Conservation (phyloP, 2,329 filamentous ascomycete genomes). For the Diaporthe sp. region DNA sequence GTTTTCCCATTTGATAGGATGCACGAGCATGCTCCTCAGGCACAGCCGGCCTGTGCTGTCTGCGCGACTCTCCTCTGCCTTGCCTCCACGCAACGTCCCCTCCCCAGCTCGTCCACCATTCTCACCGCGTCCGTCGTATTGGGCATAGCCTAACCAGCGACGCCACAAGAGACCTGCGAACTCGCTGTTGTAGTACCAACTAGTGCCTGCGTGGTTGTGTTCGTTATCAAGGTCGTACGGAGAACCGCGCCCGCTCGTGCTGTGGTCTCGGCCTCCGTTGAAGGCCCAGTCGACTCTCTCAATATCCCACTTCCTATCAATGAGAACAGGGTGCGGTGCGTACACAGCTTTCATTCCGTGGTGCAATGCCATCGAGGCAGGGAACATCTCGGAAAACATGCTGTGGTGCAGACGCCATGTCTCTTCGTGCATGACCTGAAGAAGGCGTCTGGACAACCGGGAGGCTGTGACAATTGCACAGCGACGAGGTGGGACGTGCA, state of each 20-base stretch:
- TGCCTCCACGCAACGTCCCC: conserved; percentile 61
- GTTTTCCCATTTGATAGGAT: conserved; percentile 80
- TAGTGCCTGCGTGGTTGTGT: conserved; percentile 84
- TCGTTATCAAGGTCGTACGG: conserved; percentile 77
- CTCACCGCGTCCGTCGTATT: conserved; percentile 61
- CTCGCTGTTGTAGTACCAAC: conserved; percentile 85
- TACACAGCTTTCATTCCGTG: conserved; percentile 83
- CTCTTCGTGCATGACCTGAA: conserved; percentile 80
- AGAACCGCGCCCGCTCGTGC: conserved; percentile 71
- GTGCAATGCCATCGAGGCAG: conserved; percentile 75
- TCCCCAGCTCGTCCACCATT: conserved; percentile 60
- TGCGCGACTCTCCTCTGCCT: conserved; percentile 57
- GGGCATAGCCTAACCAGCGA: conserved; percentile 76
- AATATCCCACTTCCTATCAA: conserved; percentile 80
- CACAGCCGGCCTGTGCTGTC: conserved; percentile 75
- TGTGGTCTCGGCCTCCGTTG: conserved; percentile 78
- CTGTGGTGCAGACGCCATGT: conserved; percentile 73
- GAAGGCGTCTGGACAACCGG: conserved; percentile 72
- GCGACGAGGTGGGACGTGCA: conserved; percentile 71
- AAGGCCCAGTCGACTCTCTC: conserved; percentile 79
- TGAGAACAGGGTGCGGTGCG: conserved; percentile 83
- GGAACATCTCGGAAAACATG: conserved; percentile 87
- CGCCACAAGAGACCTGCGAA: conserved; percentile 84
- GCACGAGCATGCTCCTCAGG: conserved; percentile 81
- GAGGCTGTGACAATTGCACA: conserved; percentile 78